Evolutionary conservation across 1,139 yeast genomes (phyloP).

Genomic region (Geotrichum fermentans): DNA sequence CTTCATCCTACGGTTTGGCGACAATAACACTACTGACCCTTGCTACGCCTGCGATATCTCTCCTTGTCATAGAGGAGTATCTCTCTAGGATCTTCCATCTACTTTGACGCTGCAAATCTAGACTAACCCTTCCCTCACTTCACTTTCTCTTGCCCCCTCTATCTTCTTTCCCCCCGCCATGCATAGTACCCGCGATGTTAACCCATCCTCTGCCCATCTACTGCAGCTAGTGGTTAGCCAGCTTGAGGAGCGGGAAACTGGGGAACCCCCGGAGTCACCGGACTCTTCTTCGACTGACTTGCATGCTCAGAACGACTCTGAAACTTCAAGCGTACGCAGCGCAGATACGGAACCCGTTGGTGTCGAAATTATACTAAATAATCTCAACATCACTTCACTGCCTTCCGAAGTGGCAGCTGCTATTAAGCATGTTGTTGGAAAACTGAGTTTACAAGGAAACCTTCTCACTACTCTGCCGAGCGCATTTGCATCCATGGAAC

Average conservation of each 20-base stretch:
- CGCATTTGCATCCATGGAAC: slow-evolving; percentile 44
- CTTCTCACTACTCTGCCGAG: slow-evolving; percentile 47
- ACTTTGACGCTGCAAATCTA: no score
- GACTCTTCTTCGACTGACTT: slow-evolving; percentile 1
- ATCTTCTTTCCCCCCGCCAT: no score
- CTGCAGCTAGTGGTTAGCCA: slow-evolving; percentile 10
- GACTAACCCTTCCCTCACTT: no score
- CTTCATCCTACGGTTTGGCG: no score
- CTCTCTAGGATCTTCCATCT: no score
- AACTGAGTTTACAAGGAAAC: slow-evolving; percentile 53
- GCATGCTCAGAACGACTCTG: not conserved
- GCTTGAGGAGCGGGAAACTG: slow-evolving; percentile 7
- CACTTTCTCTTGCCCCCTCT: no score
- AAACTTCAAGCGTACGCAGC: slow-evolving; percentile 8
- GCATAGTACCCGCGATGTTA: not conserved
- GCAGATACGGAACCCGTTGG: slow-evolving; percentile 13
- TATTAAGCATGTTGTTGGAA: slow-evolving; percentile 44
- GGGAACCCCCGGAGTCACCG: slow-evolving; percentile 7
- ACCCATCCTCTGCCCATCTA: slow-evolving; percentile 12
- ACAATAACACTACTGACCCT: no score
- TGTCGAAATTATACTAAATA: slow-evolving; percentile 33
- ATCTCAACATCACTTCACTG: slow-evolving; percentile 36
- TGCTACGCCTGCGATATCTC: no score
- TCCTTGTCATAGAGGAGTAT: no score
- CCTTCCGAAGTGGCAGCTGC: slow-evolving; percentile 42